Conservation (phyloP, 148 eudicot species). For the Salicornia ramosissima region DNA sequence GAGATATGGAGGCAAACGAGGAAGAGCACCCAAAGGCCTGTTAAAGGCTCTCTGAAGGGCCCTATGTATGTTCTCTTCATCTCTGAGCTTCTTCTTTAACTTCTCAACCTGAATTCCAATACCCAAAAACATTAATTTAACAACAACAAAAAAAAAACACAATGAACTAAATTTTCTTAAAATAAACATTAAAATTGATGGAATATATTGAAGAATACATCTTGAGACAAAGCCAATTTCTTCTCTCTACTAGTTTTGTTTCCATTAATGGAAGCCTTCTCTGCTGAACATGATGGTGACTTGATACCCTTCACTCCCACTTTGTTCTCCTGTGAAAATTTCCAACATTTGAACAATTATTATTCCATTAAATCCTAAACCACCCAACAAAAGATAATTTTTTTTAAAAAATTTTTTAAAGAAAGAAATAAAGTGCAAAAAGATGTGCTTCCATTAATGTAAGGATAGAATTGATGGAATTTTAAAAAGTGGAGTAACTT, state of each 20-base stretch:
- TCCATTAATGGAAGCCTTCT: constrained; percentile 28
- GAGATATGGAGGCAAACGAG: constrained; percentile 93
- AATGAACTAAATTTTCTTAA: neutral
- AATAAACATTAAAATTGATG: neutral
- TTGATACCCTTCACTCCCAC: constrained; percentile 37
- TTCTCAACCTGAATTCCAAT: constrained; percentile 63
- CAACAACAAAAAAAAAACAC: neutral
- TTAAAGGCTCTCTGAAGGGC: constrained; percentile 81
- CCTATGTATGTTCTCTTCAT: constrained; percentile 90
- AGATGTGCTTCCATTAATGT: neutral
- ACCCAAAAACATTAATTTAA: neutral
- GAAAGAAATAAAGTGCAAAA: neutral
- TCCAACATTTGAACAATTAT: constrained; percentile 8
- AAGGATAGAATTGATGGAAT: neutral
- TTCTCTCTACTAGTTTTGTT: constrained; percentile 38
- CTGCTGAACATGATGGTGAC: constrained; percentile 23
- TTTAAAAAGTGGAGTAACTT: constrained; percentile 2
- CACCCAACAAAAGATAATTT: constrained; percentile 3
- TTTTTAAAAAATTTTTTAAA: neutral
- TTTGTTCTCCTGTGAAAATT: constrained; percentile 35
- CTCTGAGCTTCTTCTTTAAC: constrained; percentile 76
- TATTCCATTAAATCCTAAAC: neutral
- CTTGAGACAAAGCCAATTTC: constrained; percentile 73
- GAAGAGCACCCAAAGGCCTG: constrained; percentile 80
- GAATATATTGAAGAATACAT: constrained; percentile 36